phyloP scores from a whole-genome alignment of 352 stramenopile genomes.

The Phytophthora melonis region DNA sequence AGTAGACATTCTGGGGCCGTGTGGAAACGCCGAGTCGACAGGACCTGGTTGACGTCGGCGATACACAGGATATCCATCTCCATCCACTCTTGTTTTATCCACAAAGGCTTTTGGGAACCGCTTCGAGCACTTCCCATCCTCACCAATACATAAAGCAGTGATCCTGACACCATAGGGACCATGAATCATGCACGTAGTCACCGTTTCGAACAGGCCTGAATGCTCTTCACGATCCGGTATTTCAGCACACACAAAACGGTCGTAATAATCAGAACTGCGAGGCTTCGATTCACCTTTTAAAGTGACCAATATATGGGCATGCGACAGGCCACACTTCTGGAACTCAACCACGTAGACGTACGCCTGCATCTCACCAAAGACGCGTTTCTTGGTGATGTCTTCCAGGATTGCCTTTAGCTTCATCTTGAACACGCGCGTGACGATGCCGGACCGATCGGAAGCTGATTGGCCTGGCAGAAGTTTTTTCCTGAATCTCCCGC shows the following conservation, averaged over 20 bases:
- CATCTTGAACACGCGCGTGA: constrained; percentile 24
- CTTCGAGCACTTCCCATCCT: no score
- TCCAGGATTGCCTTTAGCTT: constrained; percentile 31
- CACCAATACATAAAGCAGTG: no score
- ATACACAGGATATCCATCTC: no score
- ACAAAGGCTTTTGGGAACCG: no score
- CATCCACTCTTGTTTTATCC: no score
- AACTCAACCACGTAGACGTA: constrained; percentile 53
- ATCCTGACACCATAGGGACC: no score
- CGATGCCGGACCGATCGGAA: constrained; percentile 28
- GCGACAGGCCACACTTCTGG: constrained; percentile 54
- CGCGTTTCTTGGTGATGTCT: constrained; percentile 27
- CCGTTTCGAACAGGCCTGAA: constrained; percentile 9
- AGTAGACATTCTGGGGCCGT: no score
- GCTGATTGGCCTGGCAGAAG: constrained; percentile 16
- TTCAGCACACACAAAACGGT: constrained; percentile 35
- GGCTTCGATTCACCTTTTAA: constrained; percentile 41
- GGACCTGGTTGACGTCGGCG: no score
- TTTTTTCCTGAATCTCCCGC: constrained; percentile 40
- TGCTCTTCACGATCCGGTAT: constrained; percentile 17
- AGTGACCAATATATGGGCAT: constrained; percentile 59
- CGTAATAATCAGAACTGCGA: constrained; percentile 2
- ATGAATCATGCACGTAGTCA: neutral
- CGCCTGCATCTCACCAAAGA: constrained; percentile 20
- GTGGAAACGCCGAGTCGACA: no score